Percentiles rank a stretch among this genome's conserved stretches.
Evolutionary conservation across 176 grass and related monocot species (phyloP).

Genomic region (Hordeum vulgare): MorexV3_pseudomolecules_assembly NC_058523.1:8376811-8377310

Average conservation of each 20-base stretch:
- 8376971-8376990: neutral
- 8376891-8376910: neutral
- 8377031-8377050: neutral
- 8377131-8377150: too few species aligned
- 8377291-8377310: too few species aligned
- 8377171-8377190: too few species aligned
- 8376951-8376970: neutral
- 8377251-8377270: too few species aligned
- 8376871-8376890: neutral
- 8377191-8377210: too few species aligned
- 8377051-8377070: neutral
- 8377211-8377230: too few species aligned
- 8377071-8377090: neutral
- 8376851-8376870: constrained; percentile 30
- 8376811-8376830: constrained; percentile 31
- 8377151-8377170: too few species aligned
- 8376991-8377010: neutral
- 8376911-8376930: too few species aligned
- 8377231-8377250: too few species aligned
- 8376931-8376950: too few species aligned
- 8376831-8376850: too few species aligned
- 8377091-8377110: neutral
- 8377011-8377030: constrained; percentile 26
- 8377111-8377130: neutral
- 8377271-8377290: too few species aligned